A percentile compares a stretch with the other conserved stretches of the same genome.
phyloP scores from a whole-genome alignment of 331 rosid genomes.

The Rosa hybrid region DNA sequence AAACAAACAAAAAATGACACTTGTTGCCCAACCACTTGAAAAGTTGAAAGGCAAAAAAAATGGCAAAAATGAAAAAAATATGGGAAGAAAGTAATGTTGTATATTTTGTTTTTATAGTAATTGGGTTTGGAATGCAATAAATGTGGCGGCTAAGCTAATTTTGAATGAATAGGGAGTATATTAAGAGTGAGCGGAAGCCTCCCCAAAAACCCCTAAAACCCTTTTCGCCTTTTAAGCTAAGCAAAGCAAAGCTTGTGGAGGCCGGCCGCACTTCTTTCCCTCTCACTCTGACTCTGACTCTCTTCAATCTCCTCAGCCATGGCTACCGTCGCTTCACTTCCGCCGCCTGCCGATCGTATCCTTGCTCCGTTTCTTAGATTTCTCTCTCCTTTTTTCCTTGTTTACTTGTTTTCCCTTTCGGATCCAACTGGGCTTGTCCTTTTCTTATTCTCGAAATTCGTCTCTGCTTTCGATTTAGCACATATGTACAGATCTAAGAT shows the following conservation, averaged over 20 bases:
- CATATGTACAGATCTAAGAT: not conserved
- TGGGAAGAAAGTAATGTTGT: not conserved
- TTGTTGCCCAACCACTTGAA: too few species aligned
- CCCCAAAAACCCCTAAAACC: constrained; percentile 16
- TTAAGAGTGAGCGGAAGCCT: not conserved
- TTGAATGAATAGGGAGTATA: constrained; percentile 5
- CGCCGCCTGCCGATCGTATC: constrained; percentile 90
- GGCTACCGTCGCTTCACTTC: constrained; percentile 62
- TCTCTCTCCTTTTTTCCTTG: not conserved
- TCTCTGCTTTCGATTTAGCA: not conserved
- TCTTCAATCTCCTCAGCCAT: constrained; percentile 26
- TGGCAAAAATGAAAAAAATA: not conserved
- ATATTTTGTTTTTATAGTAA: not conserved
- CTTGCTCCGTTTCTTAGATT: constrained; percentile 22
- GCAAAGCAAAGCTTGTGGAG: not conserved
- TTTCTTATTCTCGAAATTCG: not conserved
- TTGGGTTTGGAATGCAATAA: not conserved
- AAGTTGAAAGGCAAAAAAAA: not conserved
- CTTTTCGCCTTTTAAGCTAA: constrained; percentile 2
- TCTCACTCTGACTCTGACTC: not conserved
- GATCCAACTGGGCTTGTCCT: constrained; percentile 6
- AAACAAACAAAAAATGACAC: too few species aligned
- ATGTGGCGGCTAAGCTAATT: constrained; percentile 11
- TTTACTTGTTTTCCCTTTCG: not conserved
- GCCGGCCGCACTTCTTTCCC: not conserved